Evolutionary conservation across 1,284 basidiomycete genomes (phyloP), one percentile per base, ranked within the genome.

Genomic region (Sanghuangporus baumii): DNA sequence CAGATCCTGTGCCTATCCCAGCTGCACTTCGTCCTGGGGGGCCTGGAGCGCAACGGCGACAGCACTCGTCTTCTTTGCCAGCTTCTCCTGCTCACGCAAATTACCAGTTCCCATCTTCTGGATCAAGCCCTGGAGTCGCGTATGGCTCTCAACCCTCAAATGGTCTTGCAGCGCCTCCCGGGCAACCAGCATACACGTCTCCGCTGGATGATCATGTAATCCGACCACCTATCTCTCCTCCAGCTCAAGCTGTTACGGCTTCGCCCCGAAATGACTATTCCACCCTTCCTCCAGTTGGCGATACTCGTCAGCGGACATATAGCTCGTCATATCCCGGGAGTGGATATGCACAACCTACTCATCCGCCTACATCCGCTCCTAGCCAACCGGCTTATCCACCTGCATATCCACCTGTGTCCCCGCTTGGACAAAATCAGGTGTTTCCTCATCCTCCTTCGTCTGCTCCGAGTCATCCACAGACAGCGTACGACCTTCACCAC

Each of bases 11-110:
- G 20, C n/a, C 34, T 37, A 37, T 60, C 9, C 59, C 59, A 16
- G 26, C 48, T 31, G 36, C 26, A 11, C 50, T 60, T 26, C 47
- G 59, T 20, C 48, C 59, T 36, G 59, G 59, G 18, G 59, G 59
- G 16, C 57, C 41, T 23, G 20, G 26, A 3, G 52, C 52, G 36
- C 26, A 34, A 16, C 11, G 8, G 11, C 52, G 36, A 12, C 52
- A 37, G 8, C 20, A 48, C 12, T 56, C 57, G n/a, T 26, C 54
- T 4, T 56, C 55, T 43, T 16, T 56, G 38, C 55, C 60, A 3
- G 1, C 36, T 11, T 23, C 60, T 26, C 43, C 52, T 12, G n/a
- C 52, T 7, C 40, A 40, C 7, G n/a, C 23, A 14, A 20, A 14
- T 26, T 12, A n/a, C n/a, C 51, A 50, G 26, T n/a, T 40, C 16